These are phyloP conservation scores for Lactarius indigo DNA, from an alignment of 768 basidiomycete species.

Conservation along the genomic window DNA sequence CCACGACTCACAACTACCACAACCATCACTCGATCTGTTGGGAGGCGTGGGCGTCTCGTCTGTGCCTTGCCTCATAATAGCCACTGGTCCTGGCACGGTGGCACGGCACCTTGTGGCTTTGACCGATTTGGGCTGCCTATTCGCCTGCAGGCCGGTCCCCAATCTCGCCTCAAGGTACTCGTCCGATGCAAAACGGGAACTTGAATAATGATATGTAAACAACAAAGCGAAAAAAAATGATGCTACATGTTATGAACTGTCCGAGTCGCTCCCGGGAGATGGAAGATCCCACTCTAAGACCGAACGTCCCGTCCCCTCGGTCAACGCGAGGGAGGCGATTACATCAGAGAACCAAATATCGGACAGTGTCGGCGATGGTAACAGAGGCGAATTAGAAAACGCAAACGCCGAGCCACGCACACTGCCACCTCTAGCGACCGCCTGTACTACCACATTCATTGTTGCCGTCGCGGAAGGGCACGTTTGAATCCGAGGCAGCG, in stretches of 20 bases:
- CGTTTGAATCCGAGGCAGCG: slow-evolving; percentile 12
- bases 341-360: slow-evolving; percentile 24
- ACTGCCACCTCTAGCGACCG: neutral
- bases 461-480: neutral
- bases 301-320: slow-evolving; percentile 3
- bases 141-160: neutral
- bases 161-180: neutral
- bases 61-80: neutral
- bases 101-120: neutral
- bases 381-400: slow-evolving; percentile 8
- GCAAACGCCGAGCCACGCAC: neutral
- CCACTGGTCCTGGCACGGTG: neutral
- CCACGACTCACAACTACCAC: neutral
- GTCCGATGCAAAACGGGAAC: neutral
- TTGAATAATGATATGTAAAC: slow-evolving; percentile 22
- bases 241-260: slow-evolving; percentile 8
- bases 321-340: slow-evolving; percentile 9
- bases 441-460: neutral
- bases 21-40: neutral
- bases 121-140: neutral
- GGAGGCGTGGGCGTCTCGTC: neutral
- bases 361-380: slow-evolving; percentile 21
- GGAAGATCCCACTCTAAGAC: slow-evolving; percentile 23
- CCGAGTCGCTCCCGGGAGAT: slow-evolving; percentile 14
- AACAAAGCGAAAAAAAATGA: neutral